Base-by-base conservation (phyloP, 768 basidiomycete species). In the Daedaleopsis sinensis region DNA sequence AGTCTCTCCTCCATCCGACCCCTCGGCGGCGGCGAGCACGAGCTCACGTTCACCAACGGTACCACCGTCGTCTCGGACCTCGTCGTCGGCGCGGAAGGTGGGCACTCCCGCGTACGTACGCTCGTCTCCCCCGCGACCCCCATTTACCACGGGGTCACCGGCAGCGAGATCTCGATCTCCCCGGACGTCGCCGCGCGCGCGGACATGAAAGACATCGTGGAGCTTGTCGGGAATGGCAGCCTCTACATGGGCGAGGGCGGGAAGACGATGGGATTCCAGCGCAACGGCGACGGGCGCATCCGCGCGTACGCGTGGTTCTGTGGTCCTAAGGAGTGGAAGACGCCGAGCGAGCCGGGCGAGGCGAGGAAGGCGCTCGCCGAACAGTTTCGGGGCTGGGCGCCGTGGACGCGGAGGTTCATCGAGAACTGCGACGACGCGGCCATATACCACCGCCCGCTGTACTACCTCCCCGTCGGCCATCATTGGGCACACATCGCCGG, bases 71-170 rank as follows among this genome's bases (percentile, higher is more conserved):
- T 49, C n/a, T n/a, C 59, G 27, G 71, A 68, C 55, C 5, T 75
- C 52, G 54, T 77, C 46, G 61, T 78, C 48, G 77, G 77, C 11
- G 76, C 77, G 16, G 77, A 78, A 47, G 79, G 80, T 8, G 71
- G 78, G 2, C 78, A 77, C 73, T 78, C 77, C 16, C 71, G 70
- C 57, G 69, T 76, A 7, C 76, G 79, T 13, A 62, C 68, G 4
- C 64, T 77, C 47, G 57, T 79, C 23, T 71, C 73, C 27, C 47
- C 70, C 21, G 65, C 69, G 11, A 56, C 56, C 35, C 77, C 79
- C 8, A 53, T 63, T 35, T 80, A 77, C 65, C 70, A 71, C 16
- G 78, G 77, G 9, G 66, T 73, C 43, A 54, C 62, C 9, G 61
- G 58, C 52, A 64, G 63, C 36, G 55, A 55, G 15, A 47, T 57